Evolutionary conservation across 192 early-diverging fungal genomes (phyloP).

Genomic region (Podila clonocystis): DNA sequence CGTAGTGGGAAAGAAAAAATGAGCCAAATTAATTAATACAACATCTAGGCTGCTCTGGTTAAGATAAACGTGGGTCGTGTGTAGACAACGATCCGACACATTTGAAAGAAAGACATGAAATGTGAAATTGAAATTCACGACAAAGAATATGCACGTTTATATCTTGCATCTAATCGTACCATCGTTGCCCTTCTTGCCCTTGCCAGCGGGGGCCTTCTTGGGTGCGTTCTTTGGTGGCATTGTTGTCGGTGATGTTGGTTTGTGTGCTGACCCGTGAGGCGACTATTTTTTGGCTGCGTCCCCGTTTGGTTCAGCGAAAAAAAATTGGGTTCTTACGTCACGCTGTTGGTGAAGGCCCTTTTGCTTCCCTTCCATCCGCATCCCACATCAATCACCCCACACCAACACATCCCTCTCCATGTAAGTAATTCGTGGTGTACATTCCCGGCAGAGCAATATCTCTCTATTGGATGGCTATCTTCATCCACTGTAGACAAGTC

Average conservation of each 20-base stretch:
- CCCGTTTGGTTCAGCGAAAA: background rate
- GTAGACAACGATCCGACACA: too few species aligned
- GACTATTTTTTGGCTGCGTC: background rate
- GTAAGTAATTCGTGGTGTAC: background rate
- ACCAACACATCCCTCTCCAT: background rate
- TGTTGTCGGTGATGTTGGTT: background rate
- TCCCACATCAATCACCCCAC: too few species aligned
- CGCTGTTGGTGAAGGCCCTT: too few species aligned
- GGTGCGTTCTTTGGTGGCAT: conserved; percentile 46
- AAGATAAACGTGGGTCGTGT: too few species aligned
- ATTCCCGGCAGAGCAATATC: background rate
- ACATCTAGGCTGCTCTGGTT: too few species aligned
- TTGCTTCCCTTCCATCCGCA: too few species aligned
- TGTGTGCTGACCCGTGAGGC: background rate
- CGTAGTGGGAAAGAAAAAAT: too few species aligned
- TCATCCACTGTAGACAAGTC: too few species aligned
- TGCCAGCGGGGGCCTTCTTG: conserved; percentile 34
- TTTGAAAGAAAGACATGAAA: background rate
- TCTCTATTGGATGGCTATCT: too few species aligned
- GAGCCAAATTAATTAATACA: too few species aligned
- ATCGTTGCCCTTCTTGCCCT: conserved; percentile 45
- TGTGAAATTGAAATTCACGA: background rate
- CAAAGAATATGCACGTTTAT: background rate
- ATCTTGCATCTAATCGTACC: conserved; percentile 9
- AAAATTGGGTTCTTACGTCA: background rate